Evolutionary conservation across 2,329 filamentous ascomycete genomes (phyloP).

Genomic region (Cryphonectria nitschkei): DNA sequence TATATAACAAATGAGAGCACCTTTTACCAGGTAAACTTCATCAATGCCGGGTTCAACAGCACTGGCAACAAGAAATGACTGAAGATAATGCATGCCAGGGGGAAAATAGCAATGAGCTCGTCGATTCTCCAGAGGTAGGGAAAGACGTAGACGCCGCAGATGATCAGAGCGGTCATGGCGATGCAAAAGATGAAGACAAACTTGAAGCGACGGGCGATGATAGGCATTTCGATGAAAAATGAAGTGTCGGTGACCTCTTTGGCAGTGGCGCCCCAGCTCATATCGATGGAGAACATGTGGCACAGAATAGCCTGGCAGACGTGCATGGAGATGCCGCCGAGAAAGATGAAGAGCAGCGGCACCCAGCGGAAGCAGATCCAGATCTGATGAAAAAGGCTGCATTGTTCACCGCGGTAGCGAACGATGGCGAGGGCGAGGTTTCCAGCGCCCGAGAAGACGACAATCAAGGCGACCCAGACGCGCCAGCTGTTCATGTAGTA

Average conservation of each 20-base stretch:
- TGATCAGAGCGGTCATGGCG: constrained; percentile 31
- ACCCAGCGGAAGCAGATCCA: constrained; percentile 76
- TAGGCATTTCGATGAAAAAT: constrained; percentile 83
- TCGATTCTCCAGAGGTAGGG: constrained; percentile 31
- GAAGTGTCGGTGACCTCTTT: constrained; percentile 83
- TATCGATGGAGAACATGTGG: constrained; percentile 85
- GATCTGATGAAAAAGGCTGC: constrained; percentile 58
- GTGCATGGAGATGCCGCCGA: constrained; percentile 80
- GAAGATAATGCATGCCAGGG: constrained; percentile 17
- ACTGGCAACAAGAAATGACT: constrained; percentile 17
- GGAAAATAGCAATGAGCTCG: constrained; percentile 18
- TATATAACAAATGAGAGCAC: not conserved
- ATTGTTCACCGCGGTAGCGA: constrained; percentile 72
- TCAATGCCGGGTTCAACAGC: constrained; percentile 15
- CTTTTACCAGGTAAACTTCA: constrained; percentile 19
- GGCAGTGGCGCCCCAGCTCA: constrained; percentile 82
- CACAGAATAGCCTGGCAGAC: constrained; percentile 77
- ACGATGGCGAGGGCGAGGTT: constrained; percentile 74
- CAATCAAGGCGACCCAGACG: constrained; percentile 79
- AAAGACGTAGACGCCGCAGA: constrained; percentile 37
- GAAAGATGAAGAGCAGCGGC: constrained; percentile 74
- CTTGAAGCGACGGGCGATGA: constrained; percentile 58
- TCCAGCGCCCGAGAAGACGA: constrained; percentile 76
- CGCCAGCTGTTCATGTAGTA: constrained; percentile 81
- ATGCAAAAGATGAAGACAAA: not conserved